Evolutionary conservation across 2,329 filamentous ascomycete species (phyloP), one percentile per base, ranked within the genome.

Genomic region (Apiospora koreana): DNA sequence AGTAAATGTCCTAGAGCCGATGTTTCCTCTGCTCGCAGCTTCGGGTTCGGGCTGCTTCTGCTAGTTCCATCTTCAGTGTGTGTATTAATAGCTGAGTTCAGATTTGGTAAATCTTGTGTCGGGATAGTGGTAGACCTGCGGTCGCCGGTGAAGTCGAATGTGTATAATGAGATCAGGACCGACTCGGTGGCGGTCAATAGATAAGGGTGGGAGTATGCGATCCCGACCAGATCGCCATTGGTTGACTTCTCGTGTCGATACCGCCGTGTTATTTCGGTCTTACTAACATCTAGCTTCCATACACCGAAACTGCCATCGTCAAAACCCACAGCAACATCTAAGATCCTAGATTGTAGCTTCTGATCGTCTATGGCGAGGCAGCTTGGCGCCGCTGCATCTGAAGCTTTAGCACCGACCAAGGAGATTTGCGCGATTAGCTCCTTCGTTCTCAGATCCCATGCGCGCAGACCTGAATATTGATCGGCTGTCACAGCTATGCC

Each of bases 401-500:
- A 69, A 2, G 75, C 74, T 2, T 74, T 35, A 3, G 54, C 14
- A 2, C 38, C 54, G 31, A 62, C 21, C 2, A 90, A 76, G 2
- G 71, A 70, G 21, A 78, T 77, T 65, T 85, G 82, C 7, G 91
- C 91, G 48, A 95, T 79, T 46, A 93, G 81, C 31, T 83, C 80
- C 72, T 87, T 89, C 2, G 87, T 89, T 76, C 89, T 92, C 35
- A 93, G 84, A 71, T 91, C 88, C 94, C 94, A 98, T 1, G 90
- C 94, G 46, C 94, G 88, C 65, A 98, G 83, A 0, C 94, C 94
- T 66, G 87, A 87, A 2, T 82, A 80, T 7, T 83, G 82, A 78
- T 97, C 94, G 0, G 88, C 94, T 3, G 94, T 96, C 68, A 96
- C 88, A 10, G 96, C 90, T 25, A 94, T 83, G 0, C 94, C 92